Conservation (phyloP, 306 rosid genomes). For the Citrullus amarus region DNA sequence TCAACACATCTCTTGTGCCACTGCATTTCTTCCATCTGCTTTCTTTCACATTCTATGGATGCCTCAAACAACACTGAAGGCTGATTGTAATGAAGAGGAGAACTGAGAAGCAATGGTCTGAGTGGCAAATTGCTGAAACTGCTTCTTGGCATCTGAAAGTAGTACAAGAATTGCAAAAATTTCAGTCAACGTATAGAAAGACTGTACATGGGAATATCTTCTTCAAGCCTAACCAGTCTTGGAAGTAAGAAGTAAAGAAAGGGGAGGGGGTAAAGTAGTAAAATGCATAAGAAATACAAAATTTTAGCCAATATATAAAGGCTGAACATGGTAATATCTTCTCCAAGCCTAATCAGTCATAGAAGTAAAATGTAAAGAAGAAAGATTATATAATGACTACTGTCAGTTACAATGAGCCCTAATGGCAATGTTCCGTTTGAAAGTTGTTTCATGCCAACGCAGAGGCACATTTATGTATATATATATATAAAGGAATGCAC, state of each 20-base stretch:
- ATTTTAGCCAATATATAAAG: neutral
- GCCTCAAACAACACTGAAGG: conserved; percentile 65
- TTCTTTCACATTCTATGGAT: neutral
- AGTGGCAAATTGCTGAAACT: conserved; percentile 82
- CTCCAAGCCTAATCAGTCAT: neutral
- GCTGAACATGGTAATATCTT: neutral
- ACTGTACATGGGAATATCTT: neutral
- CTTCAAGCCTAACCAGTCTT: neutral
- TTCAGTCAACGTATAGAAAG: neutral
- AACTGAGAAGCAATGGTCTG: conserved; percentile 69
- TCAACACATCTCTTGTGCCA: conserved; percentile 1
- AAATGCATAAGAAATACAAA: neutral
- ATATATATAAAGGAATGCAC: neutral
- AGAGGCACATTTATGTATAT: neutral
- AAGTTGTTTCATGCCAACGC: neutral
- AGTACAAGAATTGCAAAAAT: neutral
- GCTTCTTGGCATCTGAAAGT: conserved; percentile 80
- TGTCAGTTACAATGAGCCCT: neutral
- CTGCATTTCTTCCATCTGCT: neutral
- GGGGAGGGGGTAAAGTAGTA: neutral
- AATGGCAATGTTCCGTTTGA: neutral
- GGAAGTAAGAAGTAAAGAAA: neutral
- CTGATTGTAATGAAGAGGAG: conserved; percentile 72
- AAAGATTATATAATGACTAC: neutral
- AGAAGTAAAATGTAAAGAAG: neutral